These are phyloP conservation scores for Aleurites moluccanus DNA, from an alignment of 441 rosid genomes.

Conservation along the genomic window DNA sequence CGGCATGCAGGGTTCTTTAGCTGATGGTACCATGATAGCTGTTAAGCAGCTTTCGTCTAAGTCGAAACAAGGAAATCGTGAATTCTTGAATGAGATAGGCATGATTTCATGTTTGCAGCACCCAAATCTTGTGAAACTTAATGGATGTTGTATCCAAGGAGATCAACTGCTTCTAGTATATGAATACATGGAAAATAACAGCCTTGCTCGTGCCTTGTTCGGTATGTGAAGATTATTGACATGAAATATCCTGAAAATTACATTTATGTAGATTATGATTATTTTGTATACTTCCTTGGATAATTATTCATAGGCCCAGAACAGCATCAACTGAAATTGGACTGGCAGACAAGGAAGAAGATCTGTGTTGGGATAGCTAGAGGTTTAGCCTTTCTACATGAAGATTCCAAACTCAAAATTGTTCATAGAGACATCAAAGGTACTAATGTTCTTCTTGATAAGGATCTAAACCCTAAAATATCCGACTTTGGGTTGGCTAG, in stretches of 20 bases:
- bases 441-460: no score
- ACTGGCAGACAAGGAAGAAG: conserved; percentile 59
- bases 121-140: conserved; percentile 50
- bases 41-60: conserved; percentile 52
- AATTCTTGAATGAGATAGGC: conserved; percentile 69
- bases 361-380: conserved; percentile 55
- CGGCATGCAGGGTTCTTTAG: conserved; percentile 53
- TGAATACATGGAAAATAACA: no score
- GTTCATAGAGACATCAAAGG: conserved; percentile 62
- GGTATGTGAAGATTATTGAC: conserved; percentile 30
- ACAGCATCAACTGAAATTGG: conserved; percentile 48
- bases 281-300: no score
- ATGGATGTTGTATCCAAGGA: conserved; percentile 56
- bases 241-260: no score
- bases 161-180: background rate
- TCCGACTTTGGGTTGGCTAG: conserved; percentile 76
- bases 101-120: conserved; percentile 57
- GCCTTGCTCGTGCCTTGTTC: conserved; percentile 29
- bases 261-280: no score
- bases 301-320: background rate
- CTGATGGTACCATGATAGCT: conserved; percentile 57
- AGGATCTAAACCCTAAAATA: conserved; percentile 51
- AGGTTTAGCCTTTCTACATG: conserved; percentile 77
- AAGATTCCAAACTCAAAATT: conserved; percentile 61
- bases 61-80: conserved; percentile 59